Conservation (phyloP, 163 green algal species). For the Chlamydomonas reinhardtii region DNA sequence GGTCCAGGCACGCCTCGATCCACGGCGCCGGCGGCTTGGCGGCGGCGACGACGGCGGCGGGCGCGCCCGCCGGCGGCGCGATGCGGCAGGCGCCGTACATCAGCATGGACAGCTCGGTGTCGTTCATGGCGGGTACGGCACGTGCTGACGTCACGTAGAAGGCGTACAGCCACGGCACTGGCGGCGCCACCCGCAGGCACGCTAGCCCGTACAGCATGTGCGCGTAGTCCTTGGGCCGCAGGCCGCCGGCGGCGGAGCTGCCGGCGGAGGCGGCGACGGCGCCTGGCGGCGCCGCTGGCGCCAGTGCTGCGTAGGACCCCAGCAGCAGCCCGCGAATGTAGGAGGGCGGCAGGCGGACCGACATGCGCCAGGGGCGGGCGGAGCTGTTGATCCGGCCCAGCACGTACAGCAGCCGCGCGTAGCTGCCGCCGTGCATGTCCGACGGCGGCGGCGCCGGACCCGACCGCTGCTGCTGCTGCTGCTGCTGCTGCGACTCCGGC, state of each 20-base stretch:
- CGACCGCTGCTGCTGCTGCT: neutral
- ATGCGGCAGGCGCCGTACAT: constrained; percentile 40
- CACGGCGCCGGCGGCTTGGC: constrained; percentile 36
- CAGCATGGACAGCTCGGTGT: constrained; percentile 25
- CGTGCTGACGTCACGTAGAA: constrained; percentile 26
- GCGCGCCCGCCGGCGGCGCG: too few relatives aligned
- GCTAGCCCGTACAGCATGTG: constrained; percentile 30
- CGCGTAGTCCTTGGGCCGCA: constrained; percentile 10
- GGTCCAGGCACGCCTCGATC: constrained; percentile 18
- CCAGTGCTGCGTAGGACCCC: neutral
- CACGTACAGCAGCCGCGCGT: constrained; percentile 1
- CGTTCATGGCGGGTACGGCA: neutral
- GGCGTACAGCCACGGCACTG: constrained; percentile 12
- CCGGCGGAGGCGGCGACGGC: too few relatives aligned
- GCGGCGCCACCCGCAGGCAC: neutral
- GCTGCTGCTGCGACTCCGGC: neutral
- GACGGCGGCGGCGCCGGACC: neutral
- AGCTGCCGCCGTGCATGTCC: neutral
- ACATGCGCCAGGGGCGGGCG: constrained; percentile 7
- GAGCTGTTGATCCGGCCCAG: constrained; percentile 13
- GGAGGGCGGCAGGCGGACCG: neutral
- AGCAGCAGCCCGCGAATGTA: neutral
- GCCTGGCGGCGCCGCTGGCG: neutral
- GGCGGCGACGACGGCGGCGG: too few relatives aligned
- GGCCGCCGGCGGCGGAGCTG: neutral